Conservation (phyloP, 2,329 filamentous ascomycete genomes). For the Colletotrichum salicis region DNA sequence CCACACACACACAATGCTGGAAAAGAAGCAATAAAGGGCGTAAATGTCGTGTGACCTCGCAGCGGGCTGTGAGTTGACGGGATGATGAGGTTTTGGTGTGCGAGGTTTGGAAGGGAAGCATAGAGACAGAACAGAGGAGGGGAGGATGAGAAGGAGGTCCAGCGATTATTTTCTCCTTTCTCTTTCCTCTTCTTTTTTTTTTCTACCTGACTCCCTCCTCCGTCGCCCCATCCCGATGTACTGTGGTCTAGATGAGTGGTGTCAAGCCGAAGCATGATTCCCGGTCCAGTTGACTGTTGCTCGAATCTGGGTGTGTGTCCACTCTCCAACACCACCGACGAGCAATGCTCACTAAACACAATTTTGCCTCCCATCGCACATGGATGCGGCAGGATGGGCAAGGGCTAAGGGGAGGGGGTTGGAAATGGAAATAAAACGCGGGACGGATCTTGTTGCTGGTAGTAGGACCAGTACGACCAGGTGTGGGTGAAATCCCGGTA, state of each 20-base stretch:
- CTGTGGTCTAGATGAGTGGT: background rate
- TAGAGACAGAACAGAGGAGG: background rate
- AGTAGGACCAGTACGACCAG: background rate
- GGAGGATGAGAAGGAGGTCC: background rate
- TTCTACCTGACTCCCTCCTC: background rate
- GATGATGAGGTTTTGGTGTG: background rate
- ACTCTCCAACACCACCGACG: no score
- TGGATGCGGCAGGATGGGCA: background rate
- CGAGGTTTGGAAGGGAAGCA: background rate
- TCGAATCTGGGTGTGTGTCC: no score
- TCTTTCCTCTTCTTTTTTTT: background rate
- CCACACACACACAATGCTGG: background rate
- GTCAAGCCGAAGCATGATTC: background rate
- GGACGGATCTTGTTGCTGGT: background rate
- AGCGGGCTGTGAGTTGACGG: background rate
- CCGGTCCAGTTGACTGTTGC: background rate
- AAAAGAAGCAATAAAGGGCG: background rate
- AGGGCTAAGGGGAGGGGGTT: background rate
- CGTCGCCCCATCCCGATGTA: background rate
- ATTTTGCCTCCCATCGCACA: background rate
- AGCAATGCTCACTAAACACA: background rate
- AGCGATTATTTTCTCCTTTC: background rate
- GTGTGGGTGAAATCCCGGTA: background rate
- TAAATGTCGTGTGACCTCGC: background rate
- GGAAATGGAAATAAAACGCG: background rate